A percentile compares a stretch with the other conserved stretches of the same genome.
Evolutionary conservation across 1,284 basidiomycete genomes (phyloP).

Genomic region (Boletus smithii): DNA sequence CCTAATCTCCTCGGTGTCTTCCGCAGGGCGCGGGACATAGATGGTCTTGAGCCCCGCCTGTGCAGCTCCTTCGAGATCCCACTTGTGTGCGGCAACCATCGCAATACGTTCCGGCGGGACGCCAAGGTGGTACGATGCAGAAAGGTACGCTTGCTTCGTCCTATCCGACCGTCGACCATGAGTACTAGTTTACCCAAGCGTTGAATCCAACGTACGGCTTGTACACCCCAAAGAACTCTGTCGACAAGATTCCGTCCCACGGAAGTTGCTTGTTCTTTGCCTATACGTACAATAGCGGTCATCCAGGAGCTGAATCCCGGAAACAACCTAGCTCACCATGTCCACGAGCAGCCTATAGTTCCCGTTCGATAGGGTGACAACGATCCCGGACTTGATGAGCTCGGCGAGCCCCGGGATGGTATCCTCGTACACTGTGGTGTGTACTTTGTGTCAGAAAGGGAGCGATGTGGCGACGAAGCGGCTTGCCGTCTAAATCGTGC

Average conservation of each 20-base stretch:
- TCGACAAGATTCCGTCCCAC: constrained; percentile 61
- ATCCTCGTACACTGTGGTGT: constrained; percentile 55
- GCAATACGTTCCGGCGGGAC: constrained; percentile 49
- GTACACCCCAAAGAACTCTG: constrained; percentile 55
- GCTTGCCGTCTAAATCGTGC: constrained; percentile 52
- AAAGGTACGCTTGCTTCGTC: constrained; percentile 50
- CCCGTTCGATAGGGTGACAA: constrained; percentile 60
- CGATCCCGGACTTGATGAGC: constrained; percentile 49
- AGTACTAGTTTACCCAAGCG: background rate
- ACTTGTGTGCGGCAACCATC: constrained; percentile 63
- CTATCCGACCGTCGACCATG: constrained; percentile 30
- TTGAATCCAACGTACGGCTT: constrained; percentile 49
- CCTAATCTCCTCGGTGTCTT: constrained; percentile 36
- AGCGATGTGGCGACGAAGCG: background rate
- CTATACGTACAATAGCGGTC: constrained; percentile 35
- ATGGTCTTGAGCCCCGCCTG: constrained; percentile 53
- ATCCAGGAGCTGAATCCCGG: background rate
- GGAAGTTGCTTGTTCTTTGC: constrained; percentile 57
- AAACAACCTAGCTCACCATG: constrained; percentile 41
- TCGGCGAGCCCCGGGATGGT: constrained; percentile 44
- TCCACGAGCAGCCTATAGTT: constrained; percentile 58
- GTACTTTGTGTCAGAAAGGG: background rate
- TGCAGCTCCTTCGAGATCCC: constrained; percentile 54
- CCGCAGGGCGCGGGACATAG: constrained; percentile 49
- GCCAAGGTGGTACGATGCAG: constrained; percentile 48